phyloP scores from a whole-genome alignment of 305 asterid species.

The Fraxinus floribunda region DNA sequence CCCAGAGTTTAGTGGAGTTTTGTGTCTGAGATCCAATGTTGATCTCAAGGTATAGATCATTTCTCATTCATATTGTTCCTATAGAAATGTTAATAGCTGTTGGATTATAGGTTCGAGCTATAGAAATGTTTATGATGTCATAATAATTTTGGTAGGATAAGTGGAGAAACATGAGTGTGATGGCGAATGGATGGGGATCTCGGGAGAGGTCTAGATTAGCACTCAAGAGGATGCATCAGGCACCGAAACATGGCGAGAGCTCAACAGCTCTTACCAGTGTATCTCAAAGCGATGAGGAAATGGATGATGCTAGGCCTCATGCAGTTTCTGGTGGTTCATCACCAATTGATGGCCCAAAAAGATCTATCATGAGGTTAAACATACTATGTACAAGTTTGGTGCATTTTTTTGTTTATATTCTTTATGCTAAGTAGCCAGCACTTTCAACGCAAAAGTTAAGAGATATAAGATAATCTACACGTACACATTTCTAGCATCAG shows the following conservation, averaged over 20 bases:
- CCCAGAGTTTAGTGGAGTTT: slow-evolving; percentile 79
- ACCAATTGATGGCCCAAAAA: slow-evolving; percentile 66
- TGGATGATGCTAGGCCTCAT: slow-evolving; percentile 45
- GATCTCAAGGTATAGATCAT: slow-evolving; percentile 76
- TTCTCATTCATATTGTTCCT: background rate
- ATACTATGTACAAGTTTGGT: slow-evolving; percentile 16
- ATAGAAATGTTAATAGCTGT: background rate
- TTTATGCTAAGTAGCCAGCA: background rate
- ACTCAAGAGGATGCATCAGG: slow-evolving; percentile 60
- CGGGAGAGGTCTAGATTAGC: slow-evolving; percentile 78
- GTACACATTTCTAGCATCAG: background rate
- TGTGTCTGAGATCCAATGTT: slow-evolving; percentile 85
- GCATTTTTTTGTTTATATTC: background rate
- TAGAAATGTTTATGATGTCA: slow-evolving; percentile 17
- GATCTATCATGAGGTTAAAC: slow-evolving; percentile 82
- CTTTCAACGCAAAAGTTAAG: slow-evolving; percentile 13
- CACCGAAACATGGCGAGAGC: slow-evolving; percentile 60
- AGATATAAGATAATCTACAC: background rate
- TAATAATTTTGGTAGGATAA: slow-evolving; percentile 60
- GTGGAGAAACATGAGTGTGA: slow-evolving; percentile 99
- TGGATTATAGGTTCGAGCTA: slow-evolving; percentile 1
- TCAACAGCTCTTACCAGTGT: slow-evolving; percentile 38
- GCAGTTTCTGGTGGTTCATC: slow-evolving; percentile 80
- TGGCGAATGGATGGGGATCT: slow-evolving; percentile 92
- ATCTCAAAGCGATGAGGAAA: slow-evolving; percentile 75